Base-by-base conservation (phyloP, 805 yeast species). In the Peterozyma toletana region DNA sequence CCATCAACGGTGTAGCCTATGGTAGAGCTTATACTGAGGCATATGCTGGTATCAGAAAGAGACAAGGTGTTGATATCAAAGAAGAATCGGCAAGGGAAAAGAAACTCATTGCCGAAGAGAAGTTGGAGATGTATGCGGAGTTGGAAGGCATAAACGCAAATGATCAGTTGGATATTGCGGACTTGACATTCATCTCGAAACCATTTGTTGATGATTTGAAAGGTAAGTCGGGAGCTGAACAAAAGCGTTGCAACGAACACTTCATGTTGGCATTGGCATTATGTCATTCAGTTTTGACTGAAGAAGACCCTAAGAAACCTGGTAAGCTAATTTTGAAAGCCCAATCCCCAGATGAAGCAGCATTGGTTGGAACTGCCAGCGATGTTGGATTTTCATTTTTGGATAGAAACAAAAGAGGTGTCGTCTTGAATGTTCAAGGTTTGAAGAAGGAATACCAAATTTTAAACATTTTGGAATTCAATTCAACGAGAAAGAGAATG, bases 281-380 rank as follows among this genome's bases (percentile, higher is more conserved):
- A 31, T 86, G 95, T 65, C 93, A 86, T 56, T 79, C 90, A 43
- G 93, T 86, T 18, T 60, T 86, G 37, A 75, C 80, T 29, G 95
- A 86, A 54, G 73, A 75, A 34, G 80, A 81, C 48, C 80, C 80
- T 35, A 69, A 71, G 21, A 71, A 78, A 51, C 79, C 86, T 2
- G 72, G 65, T 1, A 80, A 71, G 47, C 52, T 74, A 41, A 66
- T 77, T 21, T 63, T 83, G 34, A 81, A 83, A 54, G 93, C 93
- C 0, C 93, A 85, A 58, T 81, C 89, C 21, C 95, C 95, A 0
- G 95, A 86, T 68, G 95, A 86, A 62, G 89, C 90, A 27, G 93
- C 95, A 0, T 71, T 86, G 45, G 95, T 86, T 13, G 82, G 81
- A 13, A 83, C 93, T 16, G 93, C 93, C 0, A 73, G 90, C 58